phyloP scores from a whole-genome alignment of 495 filamentous ascomycete genomes.

The Aspergillus haitiensis region DNA sequence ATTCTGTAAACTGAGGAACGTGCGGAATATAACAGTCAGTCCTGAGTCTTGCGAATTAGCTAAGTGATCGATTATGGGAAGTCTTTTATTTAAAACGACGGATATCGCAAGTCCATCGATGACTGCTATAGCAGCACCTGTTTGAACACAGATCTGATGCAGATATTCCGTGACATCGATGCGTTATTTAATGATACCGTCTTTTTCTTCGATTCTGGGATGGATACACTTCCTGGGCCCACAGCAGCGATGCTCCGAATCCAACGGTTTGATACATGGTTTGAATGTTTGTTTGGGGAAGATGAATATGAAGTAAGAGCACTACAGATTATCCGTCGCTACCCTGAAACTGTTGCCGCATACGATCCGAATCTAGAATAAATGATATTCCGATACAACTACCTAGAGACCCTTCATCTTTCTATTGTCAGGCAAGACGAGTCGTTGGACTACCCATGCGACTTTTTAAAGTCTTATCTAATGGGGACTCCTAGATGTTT shows the following conservation, averaged over 20 bases:
- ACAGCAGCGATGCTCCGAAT: not conserved
- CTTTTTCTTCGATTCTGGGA: slow-evolving; percentile 13
- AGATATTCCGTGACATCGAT: slow-evolving; percentile 5
- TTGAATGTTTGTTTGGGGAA: not conserved
- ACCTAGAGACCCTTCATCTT: not conserved
- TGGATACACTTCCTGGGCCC: slow-evolving; percentile 4
- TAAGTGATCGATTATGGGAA: slow-evolving; percentile 9
- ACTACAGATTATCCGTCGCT: not conserved
- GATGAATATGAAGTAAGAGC: not conserved
- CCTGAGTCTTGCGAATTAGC: not conserved
- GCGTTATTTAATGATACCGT: slow-evolving; percentile 1
- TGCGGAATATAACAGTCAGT: not conserved
- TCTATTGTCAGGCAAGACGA: not conserved
- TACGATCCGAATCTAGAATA: not conserved
- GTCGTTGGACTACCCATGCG: not conserved
- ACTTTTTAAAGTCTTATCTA: not conserved
- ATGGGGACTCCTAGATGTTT: not conserved
- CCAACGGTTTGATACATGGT: not conserved
- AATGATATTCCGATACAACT: not conserved
- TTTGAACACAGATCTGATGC: not conserved
- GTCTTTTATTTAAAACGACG: slow-evolving; percentile 11
- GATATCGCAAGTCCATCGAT: slow-evolving; percentile 5
- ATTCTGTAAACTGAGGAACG: slow-evolving; percentile 7
- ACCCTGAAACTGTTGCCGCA: not conserved
- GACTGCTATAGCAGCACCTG: not conserved